Evolutionary conservation across 768 basidiomycete genomes (phyloP).

Genomic region (Hericium rajendrae): DNA sequence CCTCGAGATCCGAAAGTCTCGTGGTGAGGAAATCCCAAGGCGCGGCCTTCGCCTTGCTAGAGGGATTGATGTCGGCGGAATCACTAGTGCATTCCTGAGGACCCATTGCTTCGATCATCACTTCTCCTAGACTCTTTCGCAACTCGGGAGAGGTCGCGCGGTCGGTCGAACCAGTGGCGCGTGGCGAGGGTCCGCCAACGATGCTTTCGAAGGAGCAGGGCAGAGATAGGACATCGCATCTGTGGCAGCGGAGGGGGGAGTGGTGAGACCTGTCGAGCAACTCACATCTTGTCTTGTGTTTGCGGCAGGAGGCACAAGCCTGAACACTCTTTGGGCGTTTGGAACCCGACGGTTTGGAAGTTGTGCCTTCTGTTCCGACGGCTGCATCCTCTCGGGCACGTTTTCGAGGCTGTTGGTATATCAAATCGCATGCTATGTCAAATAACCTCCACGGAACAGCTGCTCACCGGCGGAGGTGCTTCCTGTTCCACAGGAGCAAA

Average conservation of each 20-base stretch:
- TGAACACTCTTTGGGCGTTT: constrained; percentile 13
- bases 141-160: not conserved
- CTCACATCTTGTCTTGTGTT: constrained; percentile 42
- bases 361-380: not conserved
- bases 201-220: constrained; percentile 37
- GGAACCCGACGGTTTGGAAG: not conserved
- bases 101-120: not conserved
- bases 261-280: constrained; percentile 29
- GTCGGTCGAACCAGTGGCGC: not conserved
- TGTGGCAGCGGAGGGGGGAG: constrained; percentile 30
- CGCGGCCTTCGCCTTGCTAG: constrained; percentile 8
- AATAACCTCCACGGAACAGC: too few relatives aligned
- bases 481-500: too few relatives aligned
- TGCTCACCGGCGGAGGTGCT: too few relatives aligned
- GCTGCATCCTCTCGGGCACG: not conserved
- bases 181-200: not conserved
- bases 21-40: constrained; percentile 32
- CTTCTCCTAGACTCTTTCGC: not conserved
- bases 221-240: constrained; percentile 38
- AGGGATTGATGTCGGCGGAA: constrained; percentile 7
- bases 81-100: not conserved
- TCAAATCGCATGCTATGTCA: too few relatives aligned
- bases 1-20: constrained; percentile 21
- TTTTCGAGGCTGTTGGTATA: too few relatives aligned
- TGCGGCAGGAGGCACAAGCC: constrained; percentile 37